Base-by-base conservation (phyloP, 2,329 filamentous ascomycete genomes). In the Neofusicoccum umdonicola region DNA sequence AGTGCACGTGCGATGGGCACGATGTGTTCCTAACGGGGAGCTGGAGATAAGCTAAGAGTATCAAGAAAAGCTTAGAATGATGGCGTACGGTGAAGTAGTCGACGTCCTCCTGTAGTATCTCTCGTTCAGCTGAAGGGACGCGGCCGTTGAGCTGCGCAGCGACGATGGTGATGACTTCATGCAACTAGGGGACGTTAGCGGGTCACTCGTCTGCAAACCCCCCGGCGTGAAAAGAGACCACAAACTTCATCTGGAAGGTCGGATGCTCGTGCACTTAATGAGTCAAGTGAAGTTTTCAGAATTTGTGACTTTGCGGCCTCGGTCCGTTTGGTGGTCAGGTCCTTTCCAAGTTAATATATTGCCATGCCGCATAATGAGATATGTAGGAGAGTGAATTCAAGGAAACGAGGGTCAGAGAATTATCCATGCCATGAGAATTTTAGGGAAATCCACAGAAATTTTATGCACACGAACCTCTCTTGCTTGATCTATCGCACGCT, bases 81-180 rank as follows among this genome's bases (percentile, higher is more conserved):
- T n/a, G 15, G 6, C 41, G 15, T 66, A 74, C 74, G 27, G 78
- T 71, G 69, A 83, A 81, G 45, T 71, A 70, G 1, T 73, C 70
- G 1, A 78, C 66, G 66, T 82, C 80, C 27, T 72, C 73, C 5
- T 73, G 67, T 3, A 82, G 71, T 5, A 82, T 71, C 0, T 76
- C 73, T 11, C 72, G 71, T 61, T 83, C 80, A 12, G 73, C 66
- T 3, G 67, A 58, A 0, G 74, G 65, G 7, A 82, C 68, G 12
- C 75, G 72, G 48, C 74, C 74, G 17, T 72, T 74, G 9, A 82
- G 72, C 45, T 75, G 73, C 0, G 81, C 79, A 11, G 74, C 74
- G 4, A 79, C 70, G 8, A 81, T 72, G n/a, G 79, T 77, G 35
- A 80, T 78, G 4, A 78, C 70, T 56, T 80, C 71, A 68, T 78